These are phyloP conservation scores for Sutorius australiensis DNA, from an alignment of 768 basidiomycete species.

Conservation along the genomic window DNA sequence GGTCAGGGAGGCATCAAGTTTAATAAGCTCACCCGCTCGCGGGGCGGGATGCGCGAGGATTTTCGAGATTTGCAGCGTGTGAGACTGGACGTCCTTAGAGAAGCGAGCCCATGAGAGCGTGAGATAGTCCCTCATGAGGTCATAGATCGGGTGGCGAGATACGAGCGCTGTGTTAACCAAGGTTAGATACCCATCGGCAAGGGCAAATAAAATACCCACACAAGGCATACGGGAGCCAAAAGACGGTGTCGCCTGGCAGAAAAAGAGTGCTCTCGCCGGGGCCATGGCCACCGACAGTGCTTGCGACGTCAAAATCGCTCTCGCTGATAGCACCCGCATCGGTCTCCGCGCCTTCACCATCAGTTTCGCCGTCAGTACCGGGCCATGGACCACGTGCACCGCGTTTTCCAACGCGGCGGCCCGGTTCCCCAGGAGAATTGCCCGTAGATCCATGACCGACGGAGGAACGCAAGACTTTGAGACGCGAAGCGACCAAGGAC, in stretches of 20 bases:
- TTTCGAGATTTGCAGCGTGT: conserved; percentile 86
- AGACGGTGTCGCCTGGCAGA: conserved; percentile 84
- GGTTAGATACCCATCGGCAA: conserved; percentile 8
- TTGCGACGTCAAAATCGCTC: conserved; percentile 82
- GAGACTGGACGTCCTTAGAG: conserved; percentile 90
- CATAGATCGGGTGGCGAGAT: conserved; percentile 91
- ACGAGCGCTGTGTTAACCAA: conserved; percentile 58
- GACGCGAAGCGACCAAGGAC: conserved; percentile 61
- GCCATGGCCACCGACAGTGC: conserved; percentile 68
- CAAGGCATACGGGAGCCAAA: conserved; percentile 92
- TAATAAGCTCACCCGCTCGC: conserved; percentile 80
- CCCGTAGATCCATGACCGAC: conserved; percentile 37
- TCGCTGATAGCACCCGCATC: conserved; percentile 76
- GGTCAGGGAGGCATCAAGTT: conserved; percentile 76
- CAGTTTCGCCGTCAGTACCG: conserved; percentile 63
- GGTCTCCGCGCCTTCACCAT: conserved; percentile 65
- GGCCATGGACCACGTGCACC: conserved; percentile 70
- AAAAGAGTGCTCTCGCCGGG: conserved; percentile 88
- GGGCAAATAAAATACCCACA: conserved; percentile 47
- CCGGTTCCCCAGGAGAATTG: conserved; percentile 48
- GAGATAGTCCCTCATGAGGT: conserved; percentile 91
- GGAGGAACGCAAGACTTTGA: conserved; percentile 62
- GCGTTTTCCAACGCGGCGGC: conserved; percentile 56
- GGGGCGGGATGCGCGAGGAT: conserved; percentile 86
- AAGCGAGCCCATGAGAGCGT: conserved; percentile 95